Base-by-base conservation (phyloP, 805 yeast genomes). In the Schizosaccharomyces japonicus region DNA sequence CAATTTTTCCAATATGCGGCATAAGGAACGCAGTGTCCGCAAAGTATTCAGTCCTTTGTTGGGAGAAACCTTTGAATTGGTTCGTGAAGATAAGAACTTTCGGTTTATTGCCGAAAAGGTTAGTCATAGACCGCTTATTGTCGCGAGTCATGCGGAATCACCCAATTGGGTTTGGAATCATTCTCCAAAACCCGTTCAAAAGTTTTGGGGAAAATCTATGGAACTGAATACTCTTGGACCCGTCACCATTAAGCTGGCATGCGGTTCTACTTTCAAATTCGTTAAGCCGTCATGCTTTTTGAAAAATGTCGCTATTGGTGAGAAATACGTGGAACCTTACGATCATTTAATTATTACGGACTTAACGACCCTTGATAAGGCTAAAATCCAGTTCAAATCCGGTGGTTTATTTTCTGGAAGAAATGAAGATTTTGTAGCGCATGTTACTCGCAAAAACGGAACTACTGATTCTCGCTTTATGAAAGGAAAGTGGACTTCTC, bases 1-100 rank as follows among this genome's bases (percentile, higher is more conserved):
- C 25, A 72, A 71, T 49, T 60, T 85, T 6, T 75, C 95, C 0
- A 67, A 79, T 8, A 69, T 74, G 55, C 66, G 95, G 50, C 72
- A 73, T 31, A 84, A 80, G 55, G 76, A 75, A 45, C 70, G 98
- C 54, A 75, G 78, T 48, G 60, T 72, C 34, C 70, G 98, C 52
- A 90, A 90, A 58, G 96, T 98, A 1, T 90, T 90, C 63, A 90
- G 84, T 58, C 96, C 98, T 7, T 66, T 90, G 47, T 64, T 90
- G 17, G 95, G 96, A 19, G 98, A 90, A 59, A 85, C 95, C 0
- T 90, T 62, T 60, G 98, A 90, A 61, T 66, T 82, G 39, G 90
- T 83, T 1, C 70, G 94, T 36, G 94, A 83, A 51, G 94, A 82
- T 56, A 62, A 71, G 47, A 85, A 85, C 0, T 69, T 77, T 53